Conservation (phyloP, 495 filamentous ascomycete species). For the Penicillium crystallinum region DNA sequence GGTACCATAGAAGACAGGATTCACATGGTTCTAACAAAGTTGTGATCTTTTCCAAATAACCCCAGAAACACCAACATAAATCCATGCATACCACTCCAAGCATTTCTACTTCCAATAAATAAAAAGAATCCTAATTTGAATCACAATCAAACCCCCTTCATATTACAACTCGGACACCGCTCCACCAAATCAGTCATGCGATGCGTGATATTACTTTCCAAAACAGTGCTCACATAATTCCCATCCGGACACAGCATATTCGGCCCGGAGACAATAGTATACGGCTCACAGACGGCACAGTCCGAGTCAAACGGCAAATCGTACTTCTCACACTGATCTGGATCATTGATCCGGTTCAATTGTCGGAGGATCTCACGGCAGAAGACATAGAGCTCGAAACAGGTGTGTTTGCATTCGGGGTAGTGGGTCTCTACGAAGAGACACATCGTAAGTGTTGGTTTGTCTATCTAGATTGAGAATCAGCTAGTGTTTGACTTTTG, state of each 20-base stretch:
- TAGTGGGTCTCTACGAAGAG: conserved; percentile 14
- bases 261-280: neutral
- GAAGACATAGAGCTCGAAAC: conserved; percentile 22
- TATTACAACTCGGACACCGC: conserved; percentile 2
- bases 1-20: too few species aligned
- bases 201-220: conserved; percentile 54
- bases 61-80: neutral
- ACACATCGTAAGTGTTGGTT: conserved; percentile 18
- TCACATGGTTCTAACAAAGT: too few species aligned
- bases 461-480: too few species aligned
- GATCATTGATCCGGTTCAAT: conserved; percentile 15
- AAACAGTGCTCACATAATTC: conserved; percentile 7
- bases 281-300: conserved; percentile 10
- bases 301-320: conserved; percentile 8
- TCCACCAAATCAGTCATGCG: conserved; percentile 1
- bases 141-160: neutral
- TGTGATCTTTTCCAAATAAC: too few species aligned
- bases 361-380: conserved; percentile 14
- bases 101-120: neutral
- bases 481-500: too few species aligned
- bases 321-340: neutral
- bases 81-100: neutral
- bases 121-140: neutral
- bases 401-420: conserved; percentile 16
- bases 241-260: neutral